phyloP scores from a whole-genome alignment of 2,329 filamentous ascomycete genomes.

The Trichoderma cornu-damae region DNA sequence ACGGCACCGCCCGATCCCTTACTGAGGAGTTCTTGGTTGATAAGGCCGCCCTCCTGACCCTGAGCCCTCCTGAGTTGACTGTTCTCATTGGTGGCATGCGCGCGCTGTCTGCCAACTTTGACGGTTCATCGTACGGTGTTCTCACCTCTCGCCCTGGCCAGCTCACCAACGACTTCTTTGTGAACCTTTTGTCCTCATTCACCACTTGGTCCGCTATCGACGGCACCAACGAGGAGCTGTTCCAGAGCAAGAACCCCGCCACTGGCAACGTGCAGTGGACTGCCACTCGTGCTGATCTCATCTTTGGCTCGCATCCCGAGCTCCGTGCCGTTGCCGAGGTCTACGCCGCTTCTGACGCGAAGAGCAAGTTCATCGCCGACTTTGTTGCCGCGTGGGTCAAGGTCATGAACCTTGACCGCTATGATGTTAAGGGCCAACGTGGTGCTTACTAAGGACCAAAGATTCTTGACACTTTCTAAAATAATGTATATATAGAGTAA shows the following conservation, averaged over 20 bases:
- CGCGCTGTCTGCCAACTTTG: slow-evolving; percentile 62
- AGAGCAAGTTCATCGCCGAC: slow-evolving; percentile 63
- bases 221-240: slow-evolving; percentile 48
- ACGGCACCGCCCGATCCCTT: slow-evolving; percentile 52
- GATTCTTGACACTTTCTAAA: background rate
- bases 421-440: slow-evolving; percentile 39
- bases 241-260: slow-evolving; percentile 59
- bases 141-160: slow-evolving; percentile 62
- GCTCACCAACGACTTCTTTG: slow-evolving; percentile 75
- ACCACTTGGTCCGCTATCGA: slow-evolving; percentile 52
- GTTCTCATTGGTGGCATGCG: slow-evolving; percentile 68
- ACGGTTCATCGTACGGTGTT: slow-evolving; percentile 61
- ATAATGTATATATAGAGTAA: background rate
- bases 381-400: slow-evolving; percentile 67
- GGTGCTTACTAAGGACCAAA: slow-evolving; percentile 9
- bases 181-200: slow-evolving; percentile 65
- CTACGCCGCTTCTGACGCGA: slow-evolving; percentile 55
- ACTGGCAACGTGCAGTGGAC: slow-evolving; percentile 61
- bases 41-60: slow-evolving; percentile 62
- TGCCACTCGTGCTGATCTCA: slow-evolving; percentile 62
- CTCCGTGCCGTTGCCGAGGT: slow-evolving; percentile 65
- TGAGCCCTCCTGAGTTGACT: slow-evolving; percentile 64
- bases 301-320: slow-evolving; percentile 68
- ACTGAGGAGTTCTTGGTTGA: slow-evolving; percentile 68
- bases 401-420: slow-evolving; percentile 70